Evolutionary conservation across 2,329 filamentous ascomycete species (phyloP).

Genomic region (Xylariaceae sp.): DNA sequence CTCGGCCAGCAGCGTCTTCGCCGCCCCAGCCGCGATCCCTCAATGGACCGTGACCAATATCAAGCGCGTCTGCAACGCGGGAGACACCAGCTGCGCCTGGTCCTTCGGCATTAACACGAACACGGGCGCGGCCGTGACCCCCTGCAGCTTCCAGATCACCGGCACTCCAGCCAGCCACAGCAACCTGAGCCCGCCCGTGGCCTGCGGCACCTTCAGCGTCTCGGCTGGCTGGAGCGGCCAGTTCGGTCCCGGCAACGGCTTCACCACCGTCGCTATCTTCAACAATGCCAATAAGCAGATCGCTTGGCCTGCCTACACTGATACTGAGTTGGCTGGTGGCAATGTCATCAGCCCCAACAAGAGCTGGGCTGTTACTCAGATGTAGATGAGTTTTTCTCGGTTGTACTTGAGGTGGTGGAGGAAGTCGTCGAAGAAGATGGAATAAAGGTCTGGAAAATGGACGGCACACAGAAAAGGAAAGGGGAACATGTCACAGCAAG

Average conservation of each 20-base stretch:
- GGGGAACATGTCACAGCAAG: not conserved
- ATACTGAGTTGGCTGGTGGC: constrained; percentile 54
- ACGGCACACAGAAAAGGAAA: not conserved
- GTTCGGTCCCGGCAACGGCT: constrained; percentile 59
- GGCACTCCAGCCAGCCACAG: constrained; percentile 46
- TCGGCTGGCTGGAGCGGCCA: constrained; percentile 63
- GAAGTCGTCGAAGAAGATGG: not conserved
- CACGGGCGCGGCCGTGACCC: constrained; percentile 36
- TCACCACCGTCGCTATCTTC: constrained; percentile 60
- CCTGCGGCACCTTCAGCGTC: constrained; percentile 58
- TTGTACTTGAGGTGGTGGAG: not conserved
- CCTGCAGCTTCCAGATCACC: constrained; percentile 50
- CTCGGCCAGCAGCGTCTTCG: constrained; percentile 35
- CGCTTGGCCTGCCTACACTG: constrained; percentile 60
- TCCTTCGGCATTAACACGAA: constrained; percentile 50
- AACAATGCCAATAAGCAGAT: constrained; percentile 53
- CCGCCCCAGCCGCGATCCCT: constrained; percentile 41
- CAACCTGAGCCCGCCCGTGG: constrained; percentile 43
- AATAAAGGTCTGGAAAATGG: not conserved
- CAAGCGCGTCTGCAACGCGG: constrained; percentile 48
- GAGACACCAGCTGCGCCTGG: constrained; percentile 50
- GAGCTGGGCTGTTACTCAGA: constrained; percentile 34
- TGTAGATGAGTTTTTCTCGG: constrained; percentile 24
- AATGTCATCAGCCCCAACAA: constrained; percentile 56
- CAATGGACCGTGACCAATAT: constrained; percentile 50